phyloP scores from a whole-genome alignment of 2,329 filamentous ascomycete genomes.

The Blastomyces silverae region DNA sequence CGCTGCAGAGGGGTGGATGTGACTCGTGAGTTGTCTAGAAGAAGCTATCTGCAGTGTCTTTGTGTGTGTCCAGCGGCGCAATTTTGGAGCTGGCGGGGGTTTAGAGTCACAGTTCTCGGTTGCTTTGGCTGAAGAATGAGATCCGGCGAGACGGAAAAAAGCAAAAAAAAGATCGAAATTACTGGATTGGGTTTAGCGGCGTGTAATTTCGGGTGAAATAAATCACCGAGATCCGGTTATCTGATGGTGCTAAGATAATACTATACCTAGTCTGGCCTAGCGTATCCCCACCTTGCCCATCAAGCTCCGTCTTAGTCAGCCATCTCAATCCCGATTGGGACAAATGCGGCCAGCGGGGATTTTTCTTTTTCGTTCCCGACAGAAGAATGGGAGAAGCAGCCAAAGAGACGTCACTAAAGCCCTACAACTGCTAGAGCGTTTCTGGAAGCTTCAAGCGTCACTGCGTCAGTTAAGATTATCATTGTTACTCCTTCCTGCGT shows the following conservation, averaged over 20 bases:
- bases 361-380: background rate
- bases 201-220: background rate
- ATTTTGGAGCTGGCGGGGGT: conserved; percentile 12
- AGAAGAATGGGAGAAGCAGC: background rate
- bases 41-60: background rate
- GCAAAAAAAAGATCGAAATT: background rate
- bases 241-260: conserved; percentile 34
- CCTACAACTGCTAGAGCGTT: too few relatives aligned
- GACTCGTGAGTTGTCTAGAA: background rate
- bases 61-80: background rate
- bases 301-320: background rate
- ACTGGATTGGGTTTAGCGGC: background rate
- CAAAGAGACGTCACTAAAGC: background rate
- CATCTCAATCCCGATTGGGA: background rate
- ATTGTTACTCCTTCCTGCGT: background rate
- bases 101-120: background rate
- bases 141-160: background rate
- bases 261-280: background rate
- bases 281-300: background rate
- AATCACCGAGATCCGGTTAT: conserved; percentile 38
- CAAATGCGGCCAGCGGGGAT: background rate
- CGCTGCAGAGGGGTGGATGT: background rate
- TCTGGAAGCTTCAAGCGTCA: too few relatives aligned
- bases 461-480: too few relatives aligned
- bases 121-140: conserved; percentile 1